Conservation (phyloP, 1,139 yeast genomes). For the Candida sp. region DNA sequence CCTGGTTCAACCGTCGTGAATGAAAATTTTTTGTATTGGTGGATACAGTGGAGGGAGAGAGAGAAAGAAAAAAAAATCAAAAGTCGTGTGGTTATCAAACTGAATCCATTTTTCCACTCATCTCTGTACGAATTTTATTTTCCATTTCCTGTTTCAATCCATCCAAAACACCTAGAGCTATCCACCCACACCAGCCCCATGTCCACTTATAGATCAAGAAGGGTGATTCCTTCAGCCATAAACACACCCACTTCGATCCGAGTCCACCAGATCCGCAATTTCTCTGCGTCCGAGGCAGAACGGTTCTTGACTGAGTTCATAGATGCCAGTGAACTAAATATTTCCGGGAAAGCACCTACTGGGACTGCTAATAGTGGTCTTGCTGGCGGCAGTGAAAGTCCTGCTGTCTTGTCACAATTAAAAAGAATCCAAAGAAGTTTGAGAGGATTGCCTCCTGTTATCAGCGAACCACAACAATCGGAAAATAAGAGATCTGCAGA, state of each 20-base stretch:
- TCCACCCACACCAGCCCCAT: constrained; percentile 12
- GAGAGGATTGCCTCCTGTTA: constrained; percentile 70
- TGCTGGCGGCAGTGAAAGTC: constrained; percentile 28
- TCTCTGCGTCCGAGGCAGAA: constrained; percentile 49
- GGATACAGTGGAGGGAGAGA: neutral
- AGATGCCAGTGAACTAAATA: constrained; percentile 33
- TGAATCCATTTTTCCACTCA: constrained; percentile 4
- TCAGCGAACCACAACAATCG: constrained; percentile 26
- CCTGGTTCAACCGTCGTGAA: no score
- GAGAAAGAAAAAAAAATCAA: neutral
- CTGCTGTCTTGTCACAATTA: constrained; percentile 58
- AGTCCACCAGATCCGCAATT: constrained; percentile 27
- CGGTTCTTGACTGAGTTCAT: constrained; percentile 50
- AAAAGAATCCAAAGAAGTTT: constrained; percentile 72
- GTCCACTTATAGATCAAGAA: constrained; percentile 39
- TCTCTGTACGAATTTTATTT: constrained; percentile 2
- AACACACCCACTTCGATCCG: constrained; percentile 54
- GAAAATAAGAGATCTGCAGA: constrained; percentile 20
- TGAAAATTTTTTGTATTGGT: constrained; percentile 1
- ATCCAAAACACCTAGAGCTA: neutral
- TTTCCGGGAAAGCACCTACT: constrained; percentile 8
- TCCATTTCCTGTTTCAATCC: neutral
- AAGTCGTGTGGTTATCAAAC: constrained; percentile 4
- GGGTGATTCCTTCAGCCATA: constrained; percentile 47
- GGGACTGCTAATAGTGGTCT: constrained; percentile 20